phyloP scores from a whole-genome alignment of 2,329 filamentous ascomycete genomes.

The Passalora sequoiae region DNA sequence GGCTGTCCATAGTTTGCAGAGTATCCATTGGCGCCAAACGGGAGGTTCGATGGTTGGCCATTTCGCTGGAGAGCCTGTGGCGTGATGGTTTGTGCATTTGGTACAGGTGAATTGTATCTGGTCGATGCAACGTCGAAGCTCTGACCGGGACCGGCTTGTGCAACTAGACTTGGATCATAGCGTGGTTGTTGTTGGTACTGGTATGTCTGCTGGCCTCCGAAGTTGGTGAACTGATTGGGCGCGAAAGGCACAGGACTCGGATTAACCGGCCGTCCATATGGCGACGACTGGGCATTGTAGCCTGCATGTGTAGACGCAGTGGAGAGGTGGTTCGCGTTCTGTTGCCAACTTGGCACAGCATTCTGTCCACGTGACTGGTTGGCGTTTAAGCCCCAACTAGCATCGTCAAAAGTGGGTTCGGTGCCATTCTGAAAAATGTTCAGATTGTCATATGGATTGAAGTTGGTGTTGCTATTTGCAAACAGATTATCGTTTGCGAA shows the following conservation, averaged over 20 bases:
- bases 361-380: slow-evolving; percentile 30
- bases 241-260: slow-evolving; percentile 28
- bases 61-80: slow-evolving; percentile 30
- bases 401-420: slow-evolving; percentile 27
- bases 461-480: slow-evolving; percentile 28
- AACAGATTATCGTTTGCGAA: slow-evolving; percentile 27
- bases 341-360: slow-evolving; percentile 22
- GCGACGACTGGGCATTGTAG: slow-evolving; percentile 19
- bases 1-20: slow-evolving; percentile 9
- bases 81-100: slow-evolving; percentile 27
- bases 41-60: neutral
- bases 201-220: slow-evolving; percentile 18
- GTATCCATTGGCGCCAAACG: slow-evolving; percentile 14
- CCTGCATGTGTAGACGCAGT: slow-evolving; percentile 14
- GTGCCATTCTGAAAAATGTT: slow-evolving; percentile 26
- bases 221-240: slow-evolving; percentile 22
- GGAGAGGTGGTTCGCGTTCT: slow-evolving; percentile 26
- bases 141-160: slow-evolving; percentile 11
- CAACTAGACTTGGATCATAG: slow-evolving; percentile 19
- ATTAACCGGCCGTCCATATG: slow-evolving; percentile 24
- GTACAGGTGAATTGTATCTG: slow-evolving; percentile 13
- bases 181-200: slow-evolving; percentile 26
- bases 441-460: slow-evolving; percentile 30
- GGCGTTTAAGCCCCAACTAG: slow-evolving; percentile 32
- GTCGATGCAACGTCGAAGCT: slow-evolving; percentile 18